Conservation (phyloP, 139 green algal genomes). For the Chlamydomonas incerta region DNA sequence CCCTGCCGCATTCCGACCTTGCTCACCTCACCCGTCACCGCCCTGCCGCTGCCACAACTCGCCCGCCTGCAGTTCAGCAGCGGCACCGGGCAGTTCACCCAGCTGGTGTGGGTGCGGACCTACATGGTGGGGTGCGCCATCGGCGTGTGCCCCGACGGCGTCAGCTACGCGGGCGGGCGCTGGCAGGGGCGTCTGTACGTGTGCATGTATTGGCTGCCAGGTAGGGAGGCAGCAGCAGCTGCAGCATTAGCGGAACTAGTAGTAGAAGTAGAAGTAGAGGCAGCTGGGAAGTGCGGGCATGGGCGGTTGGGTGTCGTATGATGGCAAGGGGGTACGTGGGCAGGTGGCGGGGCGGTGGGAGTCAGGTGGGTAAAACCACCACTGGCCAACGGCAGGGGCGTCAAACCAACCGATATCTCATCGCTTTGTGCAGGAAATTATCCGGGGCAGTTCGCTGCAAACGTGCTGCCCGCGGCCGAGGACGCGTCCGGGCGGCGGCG, state of each 20-base stretch:
- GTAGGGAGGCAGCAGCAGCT: background rate
- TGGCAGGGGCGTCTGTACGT: slow-evolving; percentile 36
- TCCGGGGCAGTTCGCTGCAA: background rate
- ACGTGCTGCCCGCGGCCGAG: background rate
- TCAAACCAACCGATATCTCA: no score
- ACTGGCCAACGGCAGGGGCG: no score
- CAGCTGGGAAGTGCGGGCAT: no score
- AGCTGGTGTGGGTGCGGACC: slow-evolving; percentile 36
- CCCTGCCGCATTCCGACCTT: no score
- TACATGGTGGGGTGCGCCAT: slow-evolving; percentile 35
- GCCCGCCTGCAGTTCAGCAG: slow-evolving; percentile 15
- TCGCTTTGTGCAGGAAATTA: slow-evolving; percentile 44
- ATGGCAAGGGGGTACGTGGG: no score
- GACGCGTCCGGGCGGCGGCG: background rate
- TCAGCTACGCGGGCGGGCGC: slow-evolving; percentile 1
- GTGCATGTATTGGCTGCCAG: slow-evolving; percentile 39
- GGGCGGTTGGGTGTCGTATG: background rate
- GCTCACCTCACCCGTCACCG: no score
- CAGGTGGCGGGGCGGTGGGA: no score
- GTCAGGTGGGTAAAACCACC: background rate
- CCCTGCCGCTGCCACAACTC: no score
- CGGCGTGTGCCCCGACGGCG: slow-evolving; percentile 22
- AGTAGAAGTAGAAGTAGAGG: no score
- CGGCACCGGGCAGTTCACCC: slow-evolving; percentile 31
- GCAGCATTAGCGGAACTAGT: no score